These are phyloP conservation scores for Plantago major DNA, from an alignment of 257 asterid genomes.

Conservation along the genomic window DNA sequence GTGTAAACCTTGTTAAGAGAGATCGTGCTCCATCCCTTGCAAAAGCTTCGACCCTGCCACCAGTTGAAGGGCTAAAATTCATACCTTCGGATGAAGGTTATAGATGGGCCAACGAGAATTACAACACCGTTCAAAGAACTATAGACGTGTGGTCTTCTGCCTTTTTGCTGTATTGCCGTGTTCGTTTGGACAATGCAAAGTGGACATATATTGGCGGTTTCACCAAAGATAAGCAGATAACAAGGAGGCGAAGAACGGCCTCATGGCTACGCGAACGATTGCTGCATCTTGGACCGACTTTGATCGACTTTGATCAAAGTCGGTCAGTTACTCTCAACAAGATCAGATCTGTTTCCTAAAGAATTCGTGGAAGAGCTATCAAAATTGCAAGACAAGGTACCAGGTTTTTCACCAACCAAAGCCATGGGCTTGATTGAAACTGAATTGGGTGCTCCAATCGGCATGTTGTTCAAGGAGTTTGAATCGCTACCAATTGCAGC, in stretches of 20 bases:
- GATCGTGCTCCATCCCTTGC: constrained; percentile 30
- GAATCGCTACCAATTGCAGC: constrained; percentile 74
- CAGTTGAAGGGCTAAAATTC: constrained; percentile 59
- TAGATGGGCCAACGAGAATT: constrained; percentile 93
- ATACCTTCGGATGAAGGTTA: constrained; percentile 95
- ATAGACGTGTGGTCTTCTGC: constrained; percentile 93
- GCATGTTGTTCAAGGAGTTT: constrained; percentile 45
- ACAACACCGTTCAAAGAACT: constrained; percentile 70
- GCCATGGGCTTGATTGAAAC: constrained; percentile 54
- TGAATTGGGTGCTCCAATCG: constrained; percentile 50
- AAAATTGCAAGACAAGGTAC: constrained; percentile 85
- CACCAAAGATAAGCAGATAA: constrained; percentile 81
- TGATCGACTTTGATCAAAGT: constrained; percentile 97
- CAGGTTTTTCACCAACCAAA: constrained; percentile 64
- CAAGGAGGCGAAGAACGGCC: constrained; percentile 74
- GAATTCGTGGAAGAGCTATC: constrained; percentile 96
- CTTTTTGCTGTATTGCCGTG: constrained; percentile 66
- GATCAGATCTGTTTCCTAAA: constrained; percentile 95
- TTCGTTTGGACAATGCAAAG: no score
- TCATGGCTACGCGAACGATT: constrained; percentile 87
- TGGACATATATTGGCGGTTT: constrained; percentile 88
- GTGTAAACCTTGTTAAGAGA: constrained; percentile 43
- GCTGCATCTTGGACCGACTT: constrained; percentile 90
- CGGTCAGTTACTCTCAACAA: constrained; percentile 95
- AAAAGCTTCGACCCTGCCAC: constrained; percentile 42